These are phyloP conservation scores for Penicillium turbatum DNA, from an alignment of 495 filamentous ascomycete genomes.

Conservation along the genomic window DNA sequence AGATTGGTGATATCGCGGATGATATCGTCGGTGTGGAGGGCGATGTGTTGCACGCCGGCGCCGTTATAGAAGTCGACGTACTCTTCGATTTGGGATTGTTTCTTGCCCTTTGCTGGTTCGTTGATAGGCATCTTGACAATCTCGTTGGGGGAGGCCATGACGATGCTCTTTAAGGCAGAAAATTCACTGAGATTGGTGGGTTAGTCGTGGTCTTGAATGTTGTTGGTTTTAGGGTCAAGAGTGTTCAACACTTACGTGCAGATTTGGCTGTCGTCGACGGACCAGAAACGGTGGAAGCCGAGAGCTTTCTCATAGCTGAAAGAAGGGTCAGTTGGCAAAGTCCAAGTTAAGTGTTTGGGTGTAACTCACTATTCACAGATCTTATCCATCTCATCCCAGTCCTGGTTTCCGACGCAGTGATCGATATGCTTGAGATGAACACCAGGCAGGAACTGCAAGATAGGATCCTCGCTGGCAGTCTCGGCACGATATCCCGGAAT, in stretches of 20 bases:
- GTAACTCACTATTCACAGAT: slow-evolving; percentile 66
- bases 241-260: slow-evolving; percentile 53
- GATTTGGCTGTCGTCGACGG: slow-evolving; percentile 81
- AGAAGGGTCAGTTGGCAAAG: slow-evolving; percentile 15
- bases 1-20: slow-evolving; percentile 67
- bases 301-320: slow-evolving; percentile 75
- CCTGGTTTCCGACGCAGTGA: slow-evolving; percentile 93
- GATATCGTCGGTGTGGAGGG: slow-evolving; percentile 75
- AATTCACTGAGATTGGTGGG: slow-evolving; percentile 52
- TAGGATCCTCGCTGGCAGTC: slow-evolving; percentile 40
- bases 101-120: slow-evolving; percentile 83
- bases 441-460: slow-evolving; percentile 49
- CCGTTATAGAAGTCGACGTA: slow-evolving; percentile 85
- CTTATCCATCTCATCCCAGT: slow-evolving; percentile 81
- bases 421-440: slow-evolving; percentile 72
- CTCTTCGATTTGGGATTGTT: slow-evolving; percentile 87
- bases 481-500: slow-evolving; percentile 69
- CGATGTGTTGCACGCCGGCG: slow-evolving; percentile 86
- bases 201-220: neutral
- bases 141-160: slow-evolving; percentile 81
- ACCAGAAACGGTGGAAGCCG: slow-evolving; percentile 95
- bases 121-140: slow-evolving; percentile 96
- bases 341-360: neutral
- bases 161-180: slow-evolving; percentile 76
- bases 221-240: too few relatives aligned